Percentiles rank a stretch among this genome's conserved stretches.
Conservation (phyloP, 495 filamentous ascomycete species). For the Neurospora discreta region DNA sequence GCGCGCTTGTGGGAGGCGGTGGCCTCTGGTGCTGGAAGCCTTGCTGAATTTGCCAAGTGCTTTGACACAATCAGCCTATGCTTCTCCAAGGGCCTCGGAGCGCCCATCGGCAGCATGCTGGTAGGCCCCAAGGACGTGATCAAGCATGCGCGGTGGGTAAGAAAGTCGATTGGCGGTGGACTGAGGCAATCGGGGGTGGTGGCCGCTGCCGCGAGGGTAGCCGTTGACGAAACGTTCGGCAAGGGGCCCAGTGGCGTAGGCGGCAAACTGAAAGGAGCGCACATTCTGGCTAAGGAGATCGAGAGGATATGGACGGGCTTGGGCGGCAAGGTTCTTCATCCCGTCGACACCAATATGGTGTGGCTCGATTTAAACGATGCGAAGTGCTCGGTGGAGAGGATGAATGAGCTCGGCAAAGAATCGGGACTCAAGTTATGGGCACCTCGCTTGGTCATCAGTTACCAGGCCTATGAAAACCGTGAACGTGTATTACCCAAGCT, state of each 20-base stretch:
- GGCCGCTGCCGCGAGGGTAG: conserved; percentile 47
- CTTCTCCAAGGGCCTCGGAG: conserved; percentile 83
- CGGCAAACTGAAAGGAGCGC: conserved; percentile 51
- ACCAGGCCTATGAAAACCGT: conserved; percentile 43
- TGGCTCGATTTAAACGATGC: conserved; percentile 66
- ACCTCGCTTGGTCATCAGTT: conserved; percentile 51
- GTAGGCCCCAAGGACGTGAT: conserved; percentile 56
- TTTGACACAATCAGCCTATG: conserved; percentile 79
- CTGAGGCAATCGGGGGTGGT: conserved; percentile 58
- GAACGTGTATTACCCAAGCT: conserved; percentile 40
- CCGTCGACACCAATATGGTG: conserved; percentile 86
- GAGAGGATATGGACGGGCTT: conserved; percentile 50
- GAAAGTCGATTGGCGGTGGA: conserved; percentile 80
- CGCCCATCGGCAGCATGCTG: conserved; percentile 75
- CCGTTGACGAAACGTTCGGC: conserved; percentile 60
- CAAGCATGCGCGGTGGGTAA: conserved; percentile 62
- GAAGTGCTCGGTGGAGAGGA: conserved; percentile 30
- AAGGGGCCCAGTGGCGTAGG: conserved; percentile 46
- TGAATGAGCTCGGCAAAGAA: conserved; percentile 39
- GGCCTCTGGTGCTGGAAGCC: conserved; percentile 43
- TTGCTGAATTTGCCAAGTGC: conserved; percentile 56
- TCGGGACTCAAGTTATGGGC: conserved; percentile 43
- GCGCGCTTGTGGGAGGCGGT: conserved; percentile 76
- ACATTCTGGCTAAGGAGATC: conserved; percentile 54
- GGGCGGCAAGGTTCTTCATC: conserved; percentile 47